A percentile compares a stretch with the other conserved stretches of the same genome.
phyloP scores from a whole-genome alignment of 495 filamentous ascomycete species.

The Penicillium steckii region DNA sequence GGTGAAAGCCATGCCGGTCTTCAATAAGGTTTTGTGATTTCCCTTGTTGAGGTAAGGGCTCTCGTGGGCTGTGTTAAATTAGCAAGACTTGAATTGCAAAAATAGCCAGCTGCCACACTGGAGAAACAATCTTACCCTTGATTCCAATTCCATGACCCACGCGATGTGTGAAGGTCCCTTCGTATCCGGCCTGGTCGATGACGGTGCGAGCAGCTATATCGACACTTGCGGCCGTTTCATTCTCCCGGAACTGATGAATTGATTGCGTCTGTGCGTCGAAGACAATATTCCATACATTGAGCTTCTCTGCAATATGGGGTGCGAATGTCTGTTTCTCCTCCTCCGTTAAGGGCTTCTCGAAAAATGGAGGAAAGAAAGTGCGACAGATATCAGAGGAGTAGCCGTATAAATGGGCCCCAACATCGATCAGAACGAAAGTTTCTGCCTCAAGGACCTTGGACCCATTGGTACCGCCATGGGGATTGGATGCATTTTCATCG shows the following conservation, averaged over 20 bases:
- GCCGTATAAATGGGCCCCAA: slow-evolving; percentile 56
- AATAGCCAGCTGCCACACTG: not conserved
- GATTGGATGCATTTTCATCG: slow-evolving; percentile 52
- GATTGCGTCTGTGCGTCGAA: slow-evolving; percentile 51
- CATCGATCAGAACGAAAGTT: slow-evolving; percentile 55
- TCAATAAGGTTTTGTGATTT: slow-evolving; percentile 38
- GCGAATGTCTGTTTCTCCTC: slow-evolving; percentile 2
- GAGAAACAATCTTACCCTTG: slow-evolving; percentile 32
- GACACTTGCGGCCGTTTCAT: slow-evolving; percentile 46
- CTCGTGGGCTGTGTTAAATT: slow-evolving; percentile 42
- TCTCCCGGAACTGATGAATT: slow-evolving; percentile 37
- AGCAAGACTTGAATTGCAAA: not conserved
- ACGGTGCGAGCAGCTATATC: slow-evolving; percentile 53
- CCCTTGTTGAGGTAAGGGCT: slow-evolving; percentile 57
- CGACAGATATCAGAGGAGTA: slow-evolving; percentile 59
- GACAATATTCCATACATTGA: slow-evolving; percentile 52
- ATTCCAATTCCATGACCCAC: slow-evolving; percentile 58
- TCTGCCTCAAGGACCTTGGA: slow-evolving; percentile 45
- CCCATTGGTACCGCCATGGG: slow-evolving; percentile 53
- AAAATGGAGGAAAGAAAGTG: slow-evolving; percentile 49
- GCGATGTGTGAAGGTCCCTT: slow-evolving; percentile 52
- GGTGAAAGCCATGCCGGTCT: slow-evolving; percentile 54
- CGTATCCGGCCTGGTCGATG: slow-evolving; percentile 52
- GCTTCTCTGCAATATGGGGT: slow-evolving; percentile 37
- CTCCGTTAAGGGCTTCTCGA: slow-evolving; percentile 16